Evolutionary conservation across 306 rosid genomes (phyloP).

Genomic region (Dalbergia cultrata): DNA sequence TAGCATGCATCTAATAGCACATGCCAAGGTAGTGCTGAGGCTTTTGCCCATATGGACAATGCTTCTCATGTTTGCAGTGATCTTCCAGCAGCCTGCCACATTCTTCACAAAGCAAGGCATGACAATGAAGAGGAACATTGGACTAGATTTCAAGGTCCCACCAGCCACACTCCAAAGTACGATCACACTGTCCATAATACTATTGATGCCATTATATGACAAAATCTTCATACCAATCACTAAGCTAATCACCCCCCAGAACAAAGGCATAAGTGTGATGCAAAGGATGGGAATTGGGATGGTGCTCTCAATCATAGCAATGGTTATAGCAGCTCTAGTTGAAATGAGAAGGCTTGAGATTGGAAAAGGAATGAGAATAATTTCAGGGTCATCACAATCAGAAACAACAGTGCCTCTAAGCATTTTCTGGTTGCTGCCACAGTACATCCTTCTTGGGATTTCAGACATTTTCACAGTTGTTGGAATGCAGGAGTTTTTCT

Average conservation of each 20-base stretch:
- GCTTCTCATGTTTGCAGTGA: slow-evolving; percentile 95
- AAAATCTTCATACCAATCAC: slow-evolving; percentile 74
- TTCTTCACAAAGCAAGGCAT: slow-evolving; percentile 97
- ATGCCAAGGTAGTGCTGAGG: slow-evolving; percentile 63
- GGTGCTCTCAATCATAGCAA: slow-evolving; percentile 83
- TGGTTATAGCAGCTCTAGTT: slow-evolving; percentile 80
- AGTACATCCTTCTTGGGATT: slow-evolving; percentile 82
- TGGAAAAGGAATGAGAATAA: slow-evolving; percentile 51
- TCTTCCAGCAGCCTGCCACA: slow-evolving; percentile 87
- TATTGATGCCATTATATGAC: slow-evolving; percentile 87
- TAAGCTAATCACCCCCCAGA: slow-evolving; percentile 57
- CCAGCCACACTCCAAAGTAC: slow-evolving; percentile 96
- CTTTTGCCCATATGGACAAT: slow-evolving; percentile 90
- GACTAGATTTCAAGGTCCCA: slow-evolving; percentile 77
- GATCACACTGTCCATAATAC: slow-evolving; percentile 77
- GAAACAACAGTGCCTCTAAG: slow-evolving; percentile 59
- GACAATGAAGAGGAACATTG: slow-evolving; percentile 90
- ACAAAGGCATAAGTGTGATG: slow-evolving; percentile 78
- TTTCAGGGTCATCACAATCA: slow-evolving; percentile 43
- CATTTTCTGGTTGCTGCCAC: slow-evolving; percentile 93
- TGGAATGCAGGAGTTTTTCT: slow-evolving; percentile 96
- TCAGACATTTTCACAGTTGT: slow-evolving; percentile 95
- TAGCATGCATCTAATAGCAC: slow-evolving; percentile 45
- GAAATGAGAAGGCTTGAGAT: slow-evolving; percentile 76
- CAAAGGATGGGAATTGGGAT: slow-evolving; percentile 98